Percentiles rank a stretch among this genome's conserved stretches.
These are phyloP conservation scores for Coemansia sp. DNA, from an alignment of 192 early-diverging fungal species.

Conservation along the genomic window DNA sequence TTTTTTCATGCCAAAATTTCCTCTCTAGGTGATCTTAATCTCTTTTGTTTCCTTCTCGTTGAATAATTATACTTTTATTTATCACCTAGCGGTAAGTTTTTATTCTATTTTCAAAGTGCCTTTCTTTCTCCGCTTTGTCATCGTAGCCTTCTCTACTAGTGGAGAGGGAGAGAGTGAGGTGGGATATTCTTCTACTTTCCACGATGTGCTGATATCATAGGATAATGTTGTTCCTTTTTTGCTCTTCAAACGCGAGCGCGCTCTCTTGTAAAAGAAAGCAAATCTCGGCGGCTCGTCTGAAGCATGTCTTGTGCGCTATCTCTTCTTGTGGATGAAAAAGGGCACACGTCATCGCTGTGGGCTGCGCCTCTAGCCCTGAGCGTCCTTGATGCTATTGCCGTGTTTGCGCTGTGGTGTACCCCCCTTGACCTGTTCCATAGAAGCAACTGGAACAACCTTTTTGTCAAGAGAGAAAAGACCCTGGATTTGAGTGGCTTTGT, in stretches of 20 bases:
- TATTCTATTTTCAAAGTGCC: neutral
- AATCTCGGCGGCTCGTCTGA: no score
- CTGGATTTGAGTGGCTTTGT: neutral
- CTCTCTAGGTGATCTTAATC: slow-evolving; percentile 40
- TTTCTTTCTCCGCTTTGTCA: neutral
- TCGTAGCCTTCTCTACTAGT: neutral
- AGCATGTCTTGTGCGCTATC: no score
- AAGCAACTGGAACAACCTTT: no score
- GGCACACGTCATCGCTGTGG: no score
- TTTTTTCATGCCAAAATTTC: slow-evolving; percentile 9
- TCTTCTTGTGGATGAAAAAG: no score
- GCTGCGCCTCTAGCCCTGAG: no score
- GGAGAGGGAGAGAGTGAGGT: neutral
- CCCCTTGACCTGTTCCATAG: no score
- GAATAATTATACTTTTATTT: slow-evolving; percentile 40
- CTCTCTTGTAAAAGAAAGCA: no score
- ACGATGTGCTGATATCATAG: neutral
- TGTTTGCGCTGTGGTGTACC: no score
- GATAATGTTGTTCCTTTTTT: neutral
- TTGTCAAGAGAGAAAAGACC: no score
- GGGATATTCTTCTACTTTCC: no score
- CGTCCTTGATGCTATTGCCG: neutral
- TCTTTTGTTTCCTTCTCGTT: slow-evolving; percentile 22
- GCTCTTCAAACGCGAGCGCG: neutral
- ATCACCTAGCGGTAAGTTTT: slow-evolving; percentile 20